Base-by-base conservation (phyloP, 2,329 filamentous ascomycete species). In the Arthrobotrys musiformis region DNA sequence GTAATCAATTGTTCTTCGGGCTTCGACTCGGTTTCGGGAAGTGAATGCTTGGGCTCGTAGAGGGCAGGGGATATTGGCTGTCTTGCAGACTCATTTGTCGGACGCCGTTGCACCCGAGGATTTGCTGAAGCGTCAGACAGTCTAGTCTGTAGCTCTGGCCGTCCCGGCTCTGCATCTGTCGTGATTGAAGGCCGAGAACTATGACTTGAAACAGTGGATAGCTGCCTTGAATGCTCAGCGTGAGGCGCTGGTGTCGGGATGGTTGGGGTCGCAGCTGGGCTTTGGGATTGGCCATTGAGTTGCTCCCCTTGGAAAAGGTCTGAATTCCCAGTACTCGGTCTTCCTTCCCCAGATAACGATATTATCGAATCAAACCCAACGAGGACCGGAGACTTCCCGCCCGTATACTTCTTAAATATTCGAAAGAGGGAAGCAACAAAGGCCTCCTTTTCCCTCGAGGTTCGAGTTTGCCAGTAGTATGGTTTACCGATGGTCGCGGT, bases 401-500 rank as follows among this genome's bases (percentile, higher is more conserved):
- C 92, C 0, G 95, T 98, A 82, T 98, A 99, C 84, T 98, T 99
- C 81, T 90, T 90, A 83, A 92, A 99, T 79, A 99, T 97, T 84
- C 98, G 99, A 82, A 98, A 90, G 80, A 98, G 85, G 83, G 94
- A 97, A 35, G 92, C 93, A 81, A 99, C 95, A 84, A 99, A 99
- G 85, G 98, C 98, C 82, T 97, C 94, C 86, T 97, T 98, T 85
- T 99, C 95, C 85, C 97, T 97, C 64, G 92, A 88, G 0, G 93
- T 95, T 79, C 93, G 90, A 35, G 95, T 93, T 83, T 97, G 90
- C 95, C 95, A 99, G 83, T 95, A 99, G 84, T 99, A 99, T 0
- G 93, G 92, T 83, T 99, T 99, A 26, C 92, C 91, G 28, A 99
- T 88, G 0, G 91, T 95, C 61, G 98, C 93, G 26, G 91, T 86